Evolutionary conservation across 495 filamentous ascomycete species (phyloP).

Genomic region (Aspergillus biplanus): DNA sequence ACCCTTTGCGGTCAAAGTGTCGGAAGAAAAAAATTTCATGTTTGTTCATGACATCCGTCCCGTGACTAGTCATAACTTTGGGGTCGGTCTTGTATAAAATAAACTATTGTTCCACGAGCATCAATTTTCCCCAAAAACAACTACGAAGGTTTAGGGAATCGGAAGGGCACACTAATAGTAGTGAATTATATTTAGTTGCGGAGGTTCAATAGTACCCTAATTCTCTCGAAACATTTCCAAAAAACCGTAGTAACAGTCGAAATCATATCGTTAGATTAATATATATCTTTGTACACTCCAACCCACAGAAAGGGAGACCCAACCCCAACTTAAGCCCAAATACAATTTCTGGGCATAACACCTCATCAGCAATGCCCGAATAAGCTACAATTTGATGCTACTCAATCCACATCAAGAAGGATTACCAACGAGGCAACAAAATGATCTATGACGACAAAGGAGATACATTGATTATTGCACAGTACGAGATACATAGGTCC

Average conservation of each 20-base stretch:
- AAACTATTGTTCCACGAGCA: neutral
- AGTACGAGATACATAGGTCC: conserved; percentile 54
- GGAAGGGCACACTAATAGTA: too few species aligned
- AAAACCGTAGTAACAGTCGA: too few species aligned
- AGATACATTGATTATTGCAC: conserved; percentile 57
- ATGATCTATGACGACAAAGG: conserved; percentile 51
- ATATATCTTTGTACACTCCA: too few species aligned
- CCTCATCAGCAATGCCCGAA: neutral
- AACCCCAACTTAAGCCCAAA: too few species aligned
- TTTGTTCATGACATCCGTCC: neutral
- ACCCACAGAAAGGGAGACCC: too few species aligned
- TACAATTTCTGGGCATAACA: too few species aligned
- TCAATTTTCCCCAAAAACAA: neutral
- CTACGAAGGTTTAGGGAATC: neutral
- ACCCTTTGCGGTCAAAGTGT: conserved; percentile 18
- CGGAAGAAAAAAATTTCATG: conserved; percentile 7
- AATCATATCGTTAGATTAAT: too few species aligned
- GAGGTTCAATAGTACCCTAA: too few species aligned
- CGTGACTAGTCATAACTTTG: conserved; percentile 2
- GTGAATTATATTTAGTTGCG: too few species aligned
- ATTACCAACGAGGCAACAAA: conserved; percentile 23
- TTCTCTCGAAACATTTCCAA: too few species aligned
- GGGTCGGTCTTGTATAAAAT: neutral
- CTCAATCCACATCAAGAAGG: neutral
- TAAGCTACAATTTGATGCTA: neutral